Base-by-base conservation (phyloP, 805 yeast genomes). In the Candida verbasci region DNA sequence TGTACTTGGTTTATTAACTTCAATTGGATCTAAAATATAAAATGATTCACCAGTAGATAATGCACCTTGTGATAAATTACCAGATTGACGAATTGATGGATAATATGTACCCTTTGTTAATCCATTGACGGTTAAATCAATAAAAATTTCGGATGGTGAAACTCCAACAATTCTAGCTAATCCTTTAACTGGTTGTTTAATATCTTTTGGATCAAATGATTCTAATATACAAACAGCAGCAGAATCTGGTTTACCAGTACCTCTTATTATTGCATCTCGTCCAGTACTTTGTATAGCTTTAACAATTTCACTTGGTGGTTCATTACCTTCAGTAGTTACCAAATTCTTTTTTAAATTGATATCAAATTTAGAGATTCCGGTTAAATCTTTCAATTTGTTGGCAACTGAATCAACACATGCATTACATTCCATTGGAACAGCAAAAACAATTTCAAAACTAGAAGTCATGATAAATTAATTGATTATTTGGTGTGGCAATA, bases 191-290 rank as follows among this genome's bases (percentile, higher is more conserved):
- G 89, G 85, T 26, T 69, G 66, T 10, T 55, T 54, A 16, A 40
- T 43, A 44, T 72, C 75, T 18, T 60, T 61, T 2, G 64, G 61
- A 34, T 68, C 76, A 48, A 82, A 83, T 14, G 83, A 72, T 55
- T 91, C 97, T 39, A 89, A 60, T 32, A 89, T 89, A 46, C 93
- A 79, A 22, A 89, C 97, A 0, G 96, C 96, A 0, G 97, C 95
- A 14, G 85, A 74, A 55, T 89, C 82, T 12, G 94, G 82, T 39
- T 68, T 72, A 3, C 97, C 97, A 0, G 96, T 78, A 6, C 97
- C 97, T 41, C 97, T 70, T 17, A 91, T 82, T 45, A 91, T 86
- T 3, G 96, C 96, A 52, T 91, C 97, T 45, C 79, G 76, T 1
- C 97, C 96, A 3, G 81, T 78, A 2, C 52, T 52, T 55, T 83